Percentiles rank a stretch among this genome's conserved stretches.
phyloP scores from a whole-genome alignment of 768 basidiomycete genomes.

The Suillus spraguei region DNA sequence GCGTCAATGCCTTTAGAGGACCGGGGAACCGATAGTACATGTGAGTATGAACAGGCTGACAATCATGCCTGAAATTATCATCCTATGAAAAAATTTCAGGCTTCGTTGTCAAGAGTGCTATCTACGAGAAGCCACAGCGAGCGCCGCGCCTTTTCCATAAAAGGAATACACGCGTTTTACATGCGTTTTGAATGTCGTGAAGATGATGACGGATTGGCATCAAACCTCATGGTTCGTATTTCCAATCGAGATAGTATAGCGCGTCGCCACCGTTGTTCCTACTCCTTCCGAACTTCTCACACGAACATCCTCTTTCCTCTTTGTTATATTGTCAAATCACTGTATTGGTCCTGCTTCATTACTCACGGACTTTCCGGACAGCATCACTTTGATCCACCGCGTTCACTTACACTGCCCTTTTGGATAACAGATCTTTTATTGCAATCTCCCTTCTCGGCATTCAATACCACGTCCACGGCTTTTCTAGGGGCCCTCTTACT shows the following conservation, averaged over 20 bases:
- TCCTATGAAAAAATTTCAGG: neutral
- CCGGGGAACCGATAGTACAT: no score
- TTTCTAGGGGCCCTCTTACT: slow-evolving; percentile 38
- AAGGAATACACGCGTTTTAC: slow-evolving; percentile 37
- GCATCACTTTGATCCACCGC: slow-evolving; percentile 19
- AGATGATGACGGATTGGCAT: slow-evolving; percentile 12
- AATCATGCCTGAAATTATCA: neutral
- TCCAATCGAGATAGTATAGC: slow-evolving; percentile 27
- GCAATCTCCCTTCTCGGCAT: slow-evolving; percentile 26
- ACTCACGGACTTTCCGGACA: slow-evolving; percentile 29
- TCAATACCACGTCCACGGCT: slow-evolving; percentile 20
- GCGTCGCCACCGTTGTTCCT: slow-evolving; percentile 15
- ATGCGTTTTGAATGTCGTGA: slow-evolving; percentile 25
- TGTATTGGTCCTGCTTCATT: slow-evolving; percentile 22
- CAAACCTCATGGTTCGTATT: slow-evolving; percentile 33
- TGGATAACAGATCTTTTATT: slow-evolving; percentile 17
- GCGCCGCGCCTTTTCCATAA: slow-evolving; percentile 29
- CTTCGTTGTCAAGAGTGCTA: slow-evolving; percentile 2
- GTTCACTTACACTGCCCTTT: slow-evolving; percentile 13
- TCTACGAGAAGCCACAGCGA: slow-evolving; percentile 12
- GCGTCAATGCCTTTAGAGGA: neutral
- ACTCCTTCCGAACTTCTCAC: slow-evolving; percentile 20
- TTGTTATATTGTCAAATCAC: slow-evolving; percentile 12
- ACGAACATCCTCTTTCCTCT: slow-evolving; percentile 15
- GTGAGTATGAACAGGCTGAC: no score